Base-by-base conservation (phyloP, 2,329 filamentous ascomycete genomes). In the Orbilia brochopaga region DNA sequence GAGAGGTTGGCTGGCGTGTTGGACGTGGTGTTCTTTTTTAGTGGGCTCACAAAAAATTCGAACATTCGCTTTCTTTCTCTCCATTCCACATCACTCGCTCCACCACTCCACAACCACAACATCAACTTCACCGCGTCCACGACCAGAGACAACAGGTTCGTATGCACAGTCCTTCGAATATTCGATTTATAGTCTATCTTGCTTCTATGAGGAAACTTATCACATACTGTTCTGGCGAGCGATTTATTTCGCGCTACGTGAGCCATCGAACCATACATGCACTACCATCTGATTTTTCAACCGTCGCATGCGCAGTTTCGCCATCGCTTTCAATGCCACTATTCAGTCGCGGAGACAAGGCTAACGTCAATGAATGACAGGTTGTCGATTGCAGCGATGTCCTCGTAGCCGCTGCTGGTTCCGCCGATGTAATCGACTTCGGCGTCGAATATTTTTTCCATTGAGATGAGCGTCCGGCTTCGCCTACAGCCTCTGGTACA, bases 231-330 rank as follows among this genome's bases (percentile, higher is more conserved):
- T 73, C 63, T 61, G 69, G 69, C 62, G 63, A 73, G 58, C 69
- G 63, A 73, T 62, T 73, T 52, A 63, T n/a, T 66, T 73, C 57
- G 67, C 60, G 60, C 50, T 63, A 32, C 50, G 57, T 73, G 69
- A 66, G 62, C 69, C 69, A 67, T 73, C 52, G 69, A 73, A 73
- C 69, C 44, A 72, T 60, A 73, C 69, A 73, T 73, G 69, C 69
- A 73, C 69, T 73, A 73, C 69, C 69, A 73, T 73, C 69, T 73
- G 69, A 73, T 67, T 37, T 42, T 48, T 53, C 13, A 32, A 23
- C 42, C 42, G 2, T n/a, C 24, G 27, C 5, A 10, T 24, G 40
- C 8, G 24, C 23, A 69, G 55, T 55, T 46, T 46, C 56, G 55
- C 60, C 35, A 21, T 61, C 19, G 30, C 50, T 30, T 48, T 10